Conservation (phyloP, 2,329 filamentous ascomycete species). For the Pestalotiopsis sp. region DNA sequence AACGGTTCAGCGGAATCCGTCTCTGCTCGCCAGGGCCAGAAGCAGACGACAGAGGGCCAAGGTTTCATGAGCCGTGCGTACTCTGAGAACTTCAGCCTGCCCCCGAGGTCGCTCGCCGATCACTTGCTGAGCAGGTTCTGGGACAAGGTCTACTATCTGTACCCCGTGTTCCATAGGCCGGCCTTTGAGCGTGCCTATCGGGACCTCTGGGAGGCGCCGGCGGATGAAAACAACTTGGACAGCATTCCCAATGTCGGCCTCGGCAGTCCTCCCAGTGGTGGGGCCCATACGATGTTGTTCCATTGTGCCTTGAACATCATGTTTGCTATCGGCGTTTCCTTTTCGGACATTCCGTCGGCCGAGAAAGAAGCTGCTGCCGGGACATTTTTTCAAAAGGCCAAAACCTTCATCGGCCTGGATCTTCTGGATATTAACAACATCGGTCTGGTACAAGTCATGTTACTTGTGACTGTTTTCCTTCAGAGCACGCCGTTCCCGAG, state of each 20-base stretch:
- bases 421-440: slow-evolving; percentile 4
- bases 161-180: slow-evolving; percentile 1
- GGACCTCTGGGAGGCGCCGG: not conserved
- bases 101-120: slow-evolving; percentile 1
- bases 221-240: not conserved
- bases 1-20: not conserved
- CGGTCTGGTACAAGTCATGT: not conserved
- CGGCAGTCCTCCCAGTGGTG: not conserved
- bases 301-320: slow-evolving; percentile 6
- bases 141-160: slow-evolving; percentile 3
- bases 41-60: not conserved
- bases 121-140: not conserved
- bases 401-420: not conserved
- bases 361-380: not conserved
- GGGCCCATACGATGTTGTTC: not conserved
- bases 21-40: not conserved
- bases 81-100: not conserved
- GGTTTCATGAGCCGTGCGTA: not conserved
- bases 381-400: not conserved
- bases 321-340: not conserved
- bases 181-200: slow-evolving; percentile 5
- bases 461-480: not conserved
- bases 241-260: not conserved
- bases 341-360: not conserved
- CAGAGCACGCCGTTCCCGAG: slow-evolving; percentile 6